A percentile compares a stretch with the other conserved stretches of the same genome.
Conservation (phyloP, 371 early-diverging fungal genomes). For the Apophysomyces trapeziformis region DNA sequence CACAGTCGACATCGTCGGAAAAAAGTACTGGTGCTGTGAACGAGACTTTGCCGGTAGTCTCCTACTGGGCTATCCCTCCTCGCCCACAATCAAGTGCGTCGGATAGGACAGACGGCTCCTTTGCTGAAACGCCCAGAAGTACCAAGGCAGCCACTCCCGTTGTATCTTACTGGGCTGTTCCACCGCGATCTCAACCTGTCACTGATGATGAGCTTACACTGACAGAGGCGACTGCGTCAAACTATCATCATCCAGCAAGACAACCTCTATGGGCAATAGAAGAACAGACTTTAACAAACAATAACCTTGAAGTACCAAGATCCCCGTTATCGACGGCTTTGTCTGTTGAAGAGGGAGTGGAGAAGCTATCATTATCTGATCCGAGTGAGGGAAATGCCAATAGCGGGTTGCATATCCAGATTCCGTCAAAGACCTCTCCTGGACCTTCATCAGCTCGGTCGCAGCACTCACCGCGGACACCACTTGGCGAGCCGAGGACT, state of each 20-base stretch:
- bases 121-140: background rate
- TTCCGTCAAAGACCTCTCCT: constrained; percentile 15
- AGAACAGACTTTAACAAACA: constrained; percentile 11
- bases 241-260: background rate
- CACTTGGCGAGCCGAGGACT: constrained; percentile 14
- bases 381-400: background rate
- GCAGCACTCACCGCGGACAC: constrained; percentile 19
- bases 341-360: constrained; percentile 12
- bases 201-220: background rate
- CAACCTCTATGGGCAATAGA: constrained; percentile 20
- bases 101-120: background rate
- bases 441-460: constrained; percentile 11
- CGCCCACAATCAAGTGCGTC: constrained; percentile 5
- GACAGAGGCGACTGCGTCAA: constrained; percentile 1
- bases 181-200: background rate
- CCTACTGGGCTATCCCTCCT: constrained; percentile 21
- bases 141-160: background rate
- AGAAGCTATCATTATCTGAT: constrained; percentile 12
- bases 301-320: constrained; percentile 1
- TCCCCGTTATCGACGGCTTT: background rate
- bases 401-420: constrained; percentile 25
- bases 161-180: constrained; percentile 10
- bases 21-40: constrained; percentile 10
- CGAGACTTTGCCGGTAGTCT: background rate
- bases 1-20: constrained; percentile 14